A percentile compares a stretch with the other conserved stretches of the same genome.
Evolutionary conservation across 768 basidiomycete genomes (phyloP).

Genomic region (Exidia glandulosa): DNA sequence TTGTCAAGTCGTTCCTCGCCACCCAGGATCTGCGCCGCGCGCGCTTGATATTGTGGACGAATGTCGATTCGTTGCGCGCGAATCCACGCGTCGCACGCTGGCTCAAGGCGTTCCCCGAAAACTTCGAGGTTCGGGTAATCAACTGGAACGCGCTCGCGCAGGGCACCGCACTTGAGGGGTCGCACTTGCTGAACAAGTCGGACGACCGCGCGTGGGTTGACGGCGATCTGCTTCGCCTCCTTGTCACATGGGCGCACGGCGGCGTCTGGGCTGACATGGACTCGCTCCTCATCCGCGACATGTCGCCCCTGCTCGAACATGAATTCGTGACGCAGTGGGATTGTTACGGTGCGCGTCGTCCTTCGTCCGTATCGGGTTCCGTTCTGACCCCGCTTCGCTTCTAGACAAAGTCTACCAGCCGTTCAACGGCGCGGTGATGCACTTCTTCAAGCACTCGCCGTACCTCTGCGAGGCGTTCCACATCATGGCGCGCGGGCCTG

Average conservation of each 20-base stretch:
- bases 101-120: conserved; percentile 48
- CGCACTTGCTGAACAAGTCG: conserved; percentile 41
- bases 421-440: conserved; percentile 91
- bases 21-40: conserved; percentile 64
- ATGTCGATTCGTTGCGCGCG: conserved; percentile 49
- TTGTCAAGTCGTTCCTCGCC: conserved; percentile 89
- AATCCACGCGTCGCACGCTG: conserved; percentile 53
- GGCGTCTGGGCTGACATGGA: conserved; percentile 99
- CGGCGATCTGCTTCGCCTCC: conserved; percentile 80
- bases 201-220: conserved; percentile 90
- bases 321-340: conserved; percentile 99
- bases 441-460: conserved; percentile 81
- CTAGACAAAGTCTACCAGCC: conserved; percentile 67
- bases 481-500: conserved; percentile 64
- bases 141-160: conserved; percentile 36
- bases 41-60: conserved; percentile 83
- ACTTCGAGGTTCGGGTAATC: conserved; percentile 60
- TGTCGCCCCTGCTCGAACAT: conserved; percentile 78
- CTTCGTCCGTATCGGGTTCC: not conserved
- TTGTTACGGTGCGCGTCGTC: conserved; percentile 65
- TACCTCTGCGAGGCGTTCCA: conserved; percentile 97
- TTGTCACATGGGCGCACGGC: conserved; percentile 82
- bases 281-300: conserved; percentile 77
- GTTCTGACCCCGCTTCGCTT: not conserved
- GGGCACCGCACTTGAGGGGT: conserved; percentile 70